phyloP scores from a whole-genome alignment of 306 rosid species.

The Lathyrus tuberosus region DNA sequence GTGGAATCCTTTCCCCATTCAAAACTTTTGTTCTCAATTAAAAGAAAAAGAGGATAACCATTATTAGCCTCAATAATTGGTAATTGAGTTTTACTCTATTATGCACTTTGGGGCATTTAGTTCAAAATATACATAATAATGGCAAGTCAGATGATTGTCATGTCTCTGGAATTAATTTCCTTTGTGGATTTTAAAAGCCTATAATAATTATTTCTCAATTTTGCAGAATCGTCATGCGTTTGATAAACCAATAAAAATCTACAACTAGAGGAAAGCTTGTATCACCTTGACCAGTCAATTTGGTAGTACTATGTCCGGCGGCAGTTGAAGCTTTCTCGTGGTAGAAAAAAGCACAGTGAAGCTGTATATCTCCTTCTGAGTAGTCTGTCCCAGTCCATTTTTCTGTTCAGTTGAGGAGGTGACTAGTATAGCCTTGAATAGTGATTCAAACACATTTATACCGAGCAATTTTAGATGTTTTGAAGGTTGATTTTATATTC shows the following conservation, averaged over 20 bases:
- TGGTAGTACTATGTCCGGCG: neutral
- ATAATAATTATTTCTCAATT: slow-evolving; percentile 35
- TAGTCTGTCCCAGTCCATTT: slow-evolving; percentile 22
- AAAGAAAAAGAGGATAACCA: neutral
- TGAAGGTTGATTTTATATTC: slow-evolving; percentile 26
- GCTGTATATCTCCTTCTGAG: slow-evolving; percentile 9
- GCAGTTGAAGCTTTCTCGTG: slow-evolving; percentile 18
- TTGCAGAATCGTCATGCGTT: slow-evolving; percentile 73
- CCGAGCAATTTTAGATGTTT: slow-evolving; percentile 18
- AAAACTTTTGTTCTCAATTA: neutral
- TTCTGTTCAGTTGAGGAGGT: slow-evolving; percentile 24
- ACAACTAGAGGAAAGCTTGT: slow-evolving; percentile 47
- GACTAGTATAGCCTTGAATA: slow-evolving; percentile 21
- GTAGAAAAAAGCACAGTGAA: slow-evolving; percentile 5
- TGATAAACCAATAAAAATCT: slow-evolving; percentile 81
- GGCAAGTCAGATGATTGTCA: slow-evolving; percentile 20
- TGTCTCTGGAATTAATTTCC: slow-evolving; percentile 11
- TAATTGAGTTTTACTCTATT: neutral
- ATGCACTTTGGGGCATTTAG: neutral
- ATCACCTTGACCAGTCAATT: slow-evolving; percentile 11
- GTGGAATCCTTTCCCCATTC: neutral
- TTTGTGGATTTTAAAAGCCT: neutral
- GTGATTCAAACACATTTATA: slow-evolving; percentile 23
- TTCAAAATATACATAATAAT: neutral
- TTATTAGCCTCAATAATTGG: slow-evolving; percentile 1